Percentiles rank a stretch among this genome's conserved stretches.
Evolutionary conservation across 2,329 filamentous ascomycete species (phyloP).

Genomic region (Pestalotiopsis sp.): DNA sequence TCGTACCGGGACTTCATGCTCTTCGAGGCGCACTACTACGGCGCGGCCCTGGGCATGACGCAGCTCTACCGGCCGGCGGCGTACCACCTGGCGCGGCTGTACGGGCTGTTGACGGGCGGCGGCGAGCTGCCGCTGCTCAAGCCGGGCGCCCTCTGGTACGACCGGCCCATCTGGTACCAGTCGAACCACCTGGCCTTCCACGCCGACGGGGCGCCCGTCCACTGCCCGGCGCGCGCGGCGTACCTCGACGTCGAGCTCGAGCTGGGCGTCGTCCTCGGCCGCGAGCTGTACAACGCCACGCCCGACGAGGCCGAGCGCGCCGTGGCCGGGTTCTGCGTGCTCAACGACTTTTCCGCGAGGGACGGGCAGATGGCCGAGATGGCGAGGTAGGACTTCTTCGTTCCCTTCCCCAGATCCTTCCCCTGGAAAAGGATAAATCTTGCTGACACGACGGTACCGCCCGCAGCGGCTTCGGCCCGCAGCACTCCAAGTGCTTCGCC

Average conservation of each 20-base stretch:
- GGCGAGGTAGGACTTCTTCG: conserved; percentile 11
- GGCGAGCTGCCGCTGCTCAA: conserved; percentile 24
- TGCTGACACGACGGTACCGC: background rate
- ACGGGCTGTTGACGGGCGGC: conserved; percentile 18
- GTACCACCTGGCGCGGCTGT: conserved; percentile 16
- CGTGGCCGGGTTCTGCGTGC: conserved; percentile 28
- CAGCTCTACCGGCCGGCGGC: conserved; percentile 20
- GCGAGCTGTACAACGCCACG: conserved; percentile 23
- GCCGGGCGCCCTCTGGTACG: conserved; percentile 24
- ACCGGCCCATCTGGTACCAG: conserved; percentile 29
- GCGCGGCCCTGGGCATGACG: conserved; percentile 24
- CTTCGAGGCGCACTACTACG: conserved; percentile 28
- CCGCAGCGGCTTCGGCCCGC: conserved; percentile 26
- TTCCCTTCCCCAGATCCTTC: background rate
- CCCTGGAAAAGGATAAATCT: background rate
- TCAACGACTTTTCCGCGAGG: conserved; percentile 29
- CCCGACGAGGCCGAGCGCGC: conserved; percentile 26
- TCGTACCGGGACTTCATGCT: conserved; percentile 33
- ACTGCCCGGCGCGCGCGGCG: conserved; percentile 22
- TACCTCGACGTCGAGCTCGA: conserved; percentile 30
- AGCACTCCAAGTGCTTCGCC: conserved; percentile 29
- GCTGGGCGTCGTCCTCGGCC: conserved; percentile 26
- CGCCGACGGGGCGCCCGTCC: conserved; percentile 23
- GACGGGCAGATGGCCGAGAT: conserved; percentile 28
- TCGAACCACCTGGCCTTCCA: conserved; percentile 30